Percentiles rank a stretch among this genome's conserved stretches.
Conservation (phyloP, 2,329 filamentous ascomycete species). For the Fusarium scirpi region DNA sequence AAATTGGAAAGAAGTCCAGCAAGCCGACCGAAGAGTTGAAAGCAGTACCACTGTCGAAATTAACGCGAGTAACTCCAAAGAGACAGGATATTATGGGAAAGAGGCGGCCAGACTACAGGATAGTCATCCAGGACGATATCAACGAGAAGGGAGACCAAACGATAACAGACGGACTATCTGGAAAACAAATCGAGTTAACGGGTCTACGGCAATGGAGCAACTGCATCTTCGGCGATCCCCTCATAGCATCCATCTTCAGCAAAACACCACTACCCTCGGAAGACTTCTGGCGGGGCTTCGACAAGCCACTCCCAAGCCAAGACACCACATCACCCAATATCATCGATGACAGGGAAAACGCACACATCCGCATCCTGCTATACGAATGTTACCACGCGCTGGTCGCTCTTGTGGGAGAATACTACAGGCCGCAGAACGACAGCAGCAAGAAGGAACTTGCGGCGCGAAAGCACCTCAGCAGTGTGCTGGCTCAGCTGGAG, state of each 20-base stretch:
- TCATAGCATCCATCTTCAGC: slow-evolving; percentile 64
- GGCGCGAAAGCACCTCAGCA: slow-evolving; percentile 63
- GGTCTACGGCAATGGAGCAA: slow-evolving; percentile 70
- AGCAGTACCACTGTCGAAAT: slow-evolving; percentile 11
- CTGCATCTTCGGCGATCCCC: slow-evolving; percentile 69
- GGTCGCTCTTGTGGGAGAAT: slow-evolving; percentile 64
- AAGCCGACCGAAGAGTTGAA: background rate
- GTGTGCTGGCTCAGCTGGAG: slow-evolving; percentile 60
- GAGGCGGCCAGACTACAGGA: slow-evolving; percentile 1
- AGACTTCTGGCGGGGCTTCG: slow-evolving; percentile 63
- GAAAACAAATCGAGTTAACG: slow-evolving; percentile 53
- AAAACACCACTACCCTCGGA: slow-evolving; percentile 56
- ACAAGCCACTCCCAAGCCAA: slow-evolving; percentile 36
- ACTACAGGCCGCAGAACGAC: slow-evolving; percentile 63
- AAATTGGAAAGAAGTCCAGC: slow-evolving; percentile 8
- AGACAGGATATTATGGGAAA: background rate
- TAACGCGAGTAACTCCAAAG: background rate
- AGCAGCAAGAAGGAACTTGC: slow-evolving; percentile 65
- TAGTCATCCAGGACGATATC: slow-evolving; percentile 11
- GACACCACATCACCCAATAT: slow-evolving; percentile 38
- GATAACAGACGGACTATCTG: slow-evolving; percentile 4
- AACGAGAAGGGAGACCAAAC: slow-evolving; percentile 4
- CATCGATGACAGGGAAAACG: slow-evolving; percentile 59
- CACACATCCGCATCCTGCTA: slow-evolving; percentile 62
- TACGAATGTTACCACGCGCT: slow-evolving; percentile 70